Evolutionary conservation across 805 yeast species (phyloP), one percentile per base, ranked within the genome.

Genomic region (Spathaspora gorwiae): DNA sequence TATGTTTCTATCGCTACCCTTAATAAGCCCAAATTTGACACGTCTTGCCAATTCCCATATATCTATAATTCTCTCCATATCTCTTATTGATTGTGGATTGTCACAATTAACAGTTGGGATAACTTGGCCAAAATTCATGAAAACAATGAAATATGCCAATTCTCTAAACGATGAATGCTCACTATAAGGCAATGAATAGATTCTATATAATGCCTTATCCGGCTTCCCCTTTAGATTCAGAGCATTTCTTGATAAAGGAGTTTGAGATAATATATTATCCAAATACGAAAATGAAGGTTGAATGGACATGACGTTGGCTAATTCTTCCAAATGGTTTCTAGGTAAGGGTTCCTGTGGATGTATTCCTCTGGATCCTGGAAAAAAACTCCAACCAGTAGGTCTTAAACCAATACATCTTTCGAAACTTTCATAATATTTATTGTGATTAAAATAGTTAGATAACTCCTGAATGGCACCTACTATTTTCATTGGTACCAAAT

Each of bases 131-230:
- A 80, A 75, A 7, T 74, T 61, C 35, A 88, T 53, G 19, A 74
- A 64, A 2, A 76, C 66, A 19, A 84, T 77, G 57, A 92, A 87
- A 44, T 75, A 73, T 10, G 83, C 73, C 34, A 94, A 70, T 56
- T 94, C 99, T 34, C 85, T 68, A 55, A 82, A 92, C 46, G 96
- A 87, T 9, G 96, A 88, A 65, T 94, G 99, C 59, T 94, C 99
- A 56, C 95, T 84, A 57, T 94, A 94, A 0, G 99, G 98, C 1
- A 90, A 78, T 9, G 76, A 62, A 53, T 83, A 82, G 0, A 80
- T 68, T 39, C 81, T 75, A 42, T 54, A 60, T 12, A 64, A 49
- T 7, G 62, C 49, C 32, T 48, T 49, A 37, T 63, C 70, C 7
- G 55, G 54, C 26, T 31, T 36, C 9, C 42, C 50, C 44, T 55